Base-by-base conservation (phyloP, 257 asterid species). In the Solanum pennellii region DNA sequence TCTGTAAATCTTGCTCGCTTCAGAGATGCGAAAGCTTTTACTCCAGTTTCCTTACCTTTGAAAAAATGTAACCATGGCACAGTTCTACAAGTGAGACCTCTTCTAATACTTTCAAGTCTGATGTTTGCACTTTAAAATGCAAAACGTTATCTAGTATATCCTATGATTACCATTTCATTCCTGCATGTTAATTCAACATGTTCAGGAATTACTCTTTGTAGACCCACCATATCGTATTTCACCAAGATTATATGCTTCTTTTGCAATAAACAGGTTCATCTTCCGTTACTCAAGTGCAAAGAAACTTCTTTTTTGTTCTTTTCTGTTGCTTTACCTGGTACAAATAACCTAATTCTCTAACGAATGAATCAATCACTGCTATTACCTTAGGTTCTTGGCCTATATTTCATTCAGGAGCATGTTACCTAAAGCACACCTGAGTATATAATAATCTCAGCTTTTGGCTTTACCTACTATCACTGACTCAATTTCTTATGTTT, bases 11-110 rank as follows among this genome's bases (percentile, higher is more conserved):
- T 90, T 23, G 88, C 91, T 41, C 74, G 76, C 72, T 91, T 88
- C 82, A 47, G 82, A 77, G 89, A 90, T 75, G 88, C 92, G 68
- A 88, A 86, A 56, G 85, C 89, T 83, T 87, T 89, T 3, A 59
- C 84, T 20, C 65, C 85, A 3, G 84, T 92, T 87, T 90, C 94
- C 7, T 82, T 91, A 83, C 94, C 94, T 88, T 88, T 92, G 60
- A 87, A 77, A n/a, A 90, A 90, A 25, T 91, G 93, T 90, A 87
- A 45, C 69, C 83, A 84, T 29, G 91, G 91, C 56, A 90, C 93
- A 33, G 73, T 86, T 86, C 85, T 92, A 65, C 91, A 88, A 76
- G 94, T 92, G 86, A 89, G 92, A 52, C 31, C 14, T 65, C 71
- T 79, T 44, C 62, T 49, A 65, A 35, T 59, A 14, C 90, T 86